A percentile compares a stretch with the other conserved stretches of the same genome.
phyloP scores from a whole-genome alignment of 495 filamentous ascomycete genomes.

The Penicillium desertorum region DNA sequence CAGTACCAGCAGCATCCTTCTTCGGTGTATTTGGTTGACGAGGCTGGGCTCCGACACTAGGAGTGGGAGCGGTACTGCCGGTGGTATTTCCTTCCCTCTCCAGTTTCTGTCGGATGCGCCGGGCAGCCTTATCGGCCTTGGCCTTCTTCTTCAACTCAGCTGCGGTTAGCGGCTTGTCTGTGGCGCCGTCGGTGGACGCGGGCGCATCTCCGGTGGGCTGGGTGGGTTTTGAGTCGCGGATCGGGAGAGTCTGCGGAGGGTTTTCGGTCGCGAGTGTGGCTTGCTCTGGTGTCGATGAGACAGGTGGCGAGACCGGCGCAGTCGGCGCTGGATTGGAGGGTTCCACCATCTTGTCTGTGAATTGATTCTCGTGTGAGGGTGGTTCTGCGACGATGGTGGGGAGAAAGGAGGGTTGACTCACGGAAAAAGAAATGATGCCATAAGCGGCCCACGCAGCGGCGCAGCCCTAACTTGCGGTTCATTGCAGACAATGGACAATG shows the following conservation, averaged over 20 bases:
- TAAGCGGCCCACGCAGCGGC: constrained; percentile 33
- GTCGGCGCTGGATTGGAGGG: constrained; percentile 27
- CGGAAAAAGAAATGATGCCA: constrained; percentile 40
- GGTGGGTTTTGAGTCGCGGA: constrained; percentile 32
- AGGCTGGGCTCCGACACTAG: constrained; percentile 22
- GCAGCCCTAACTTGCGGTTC: constrained; percentile 29
- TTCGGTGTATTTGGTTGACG: constrained; percentile 42
- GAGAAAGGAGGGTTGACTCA: constrained; percentile 38
- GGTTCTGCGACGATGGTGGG: constrained; percentile 32
- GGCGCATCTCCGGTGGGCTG: constrained; percentile 27
- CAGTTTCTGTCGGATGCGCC: constrained; percentile 62
- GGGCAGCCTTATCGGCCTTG: constrained; percentile 76
- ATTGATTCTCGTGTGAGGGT: constrained; percentile 22
- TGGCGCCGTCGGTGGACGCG: constrained; percentile 13
- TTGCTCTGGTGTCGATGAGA: constrained; percentile 9
- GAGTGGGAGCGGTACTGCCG: constrained; percentile 23
- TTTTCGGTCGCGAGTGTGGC: constrained; percentile 23
- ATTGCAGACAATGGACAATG: not conserved
- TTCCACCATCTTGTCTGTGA: constrained; percentile 33
- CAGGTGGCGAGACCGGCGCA: constrained; percentile 17
- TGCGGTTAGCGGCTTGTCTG: constrained; percentile 54
- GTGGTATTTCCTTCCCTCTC: constrained; percentile 39
- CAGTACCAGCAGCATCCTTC: constrained; percentile 40
- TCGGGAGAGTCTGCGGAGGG: constrained; percentile 25
- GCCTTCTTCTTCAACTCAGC: constrained; percentile 74